Evolutionary conservation across 805 yeast species (phyloP).

Genomic region (Wickerhamomyces tratensis): DNA sequence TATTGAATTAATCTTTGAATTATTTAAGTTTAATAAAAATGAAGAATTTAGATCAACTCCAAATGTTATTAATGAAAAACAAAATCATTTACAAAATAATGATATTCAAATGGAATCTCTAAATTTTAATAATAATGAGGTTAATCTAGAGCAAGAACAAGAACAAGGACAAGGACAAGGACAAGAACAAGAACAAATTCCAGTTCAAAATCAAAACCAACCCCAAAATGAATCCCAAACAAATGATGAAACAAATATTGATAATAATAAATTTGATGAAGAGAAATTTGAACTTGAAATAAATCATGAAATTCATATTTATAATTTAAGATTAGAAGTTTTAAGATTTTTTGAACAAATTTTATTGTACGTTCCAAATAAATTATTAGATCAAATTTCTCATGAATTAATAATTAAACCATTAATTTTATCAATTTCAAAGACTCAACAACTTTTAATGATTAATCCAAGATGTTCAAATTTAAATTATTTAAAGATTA

Average conservation of each 20-base stretch:
- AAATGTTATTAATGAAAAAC: conserved; percentile 3
- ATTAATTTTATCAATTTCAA: conserved; percentile 15
- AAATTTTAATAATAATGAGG: too few relatives aligned
- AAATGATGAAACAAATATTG: not conserved
- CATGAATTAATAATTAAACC: conserved; percentile 8
- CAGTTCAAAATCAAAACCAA: too few relatives aligned
- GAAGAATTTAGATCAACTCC: conserved; percentile 3
- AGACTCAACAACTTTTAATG: conserved; percentile 22
- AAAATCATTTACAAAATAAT: too few relatives aligned
- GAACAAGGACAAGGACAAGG: too few relatives aligned
- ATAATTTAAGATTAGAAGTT: conserved; percentile 35
- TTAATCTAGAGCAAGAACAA: too few relatives aligned
- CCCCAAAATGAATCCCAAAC: too few relatives aligned
- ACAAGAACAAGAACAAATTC: too few relatives aligned
- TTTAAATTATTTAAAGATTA: conserved; percentile 13
- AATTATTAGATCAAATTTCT: not conserved
- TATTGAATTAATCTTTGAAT: conserved; percentile 28
- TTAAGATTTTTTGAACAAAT: conserved; percentile 39
- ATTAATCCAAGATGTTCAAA: conserved; percentile 13
- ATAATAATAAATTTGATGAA: conserved; percentile 2
- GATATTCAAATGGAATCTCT: too few relatives aligned
- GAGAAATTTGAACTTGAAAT: conserved; percentile 12
- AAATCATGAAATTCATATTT: conserved; percentile 33
- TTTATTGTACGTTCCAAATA: conserved; percentile 12
- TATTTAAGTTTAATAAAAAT: conserved; percentile 24